Conservation (phyloP, 305 asterid species). For the Andrographis paniculata region DNA sequence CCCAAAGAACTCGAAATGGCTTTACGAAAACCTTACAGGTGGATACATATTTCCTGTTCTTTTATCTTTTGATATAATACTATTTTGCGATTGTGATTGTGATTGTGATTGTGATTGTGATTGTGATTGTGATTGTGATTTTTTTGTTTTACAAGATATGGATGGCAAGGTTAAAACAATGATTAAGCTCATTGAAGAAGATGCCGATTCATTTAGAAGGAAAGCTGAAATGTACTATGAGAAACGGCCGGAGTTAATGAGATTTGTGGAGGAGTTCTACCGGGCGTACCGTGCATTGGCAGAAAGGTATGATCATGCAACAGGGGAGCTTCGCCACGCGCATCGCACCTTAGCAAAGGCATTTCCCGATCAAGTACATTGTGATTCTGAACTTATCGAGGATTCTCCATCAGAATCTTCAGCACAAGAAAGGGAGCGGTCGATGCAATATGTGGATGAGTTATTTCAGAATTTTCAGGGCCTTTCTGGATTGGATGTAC, state of each 20-base stretch:
- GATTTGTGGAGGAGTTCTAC: slow-evolving; percentile 79
- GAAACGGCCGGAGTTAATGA: slow-evolving; percentile 85
- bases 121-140: not conserved
- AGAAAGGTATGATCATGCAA: slow-evolving; percentile 77
- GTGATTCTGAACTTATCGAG: slow-evolving; percentile 41
- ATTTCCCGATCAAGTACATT: slow-evolving; percentile 74
- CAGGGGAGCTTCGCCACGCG: slow-evolving; percentile 90
- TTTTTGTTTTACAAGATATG: slow-evolving; percentile 42
- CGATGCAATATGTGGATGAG: slow-evolving; percentile 25
- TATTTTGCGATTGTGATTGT: slow-evolving; percentile 1
- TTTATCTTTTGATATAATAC: not conserved
- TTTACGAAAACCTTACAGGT: slow-evolving; percentile 88
- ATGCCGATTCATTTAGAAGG: slow-evolving; percentile 87
- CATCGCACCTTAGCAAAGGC: slow-evolving; percentile 72
- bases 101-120: not conserved
- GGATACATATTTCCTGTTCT: slow-evolving; percentile 9
- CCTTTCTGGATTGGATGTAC: slow-evolving; percentile 19
- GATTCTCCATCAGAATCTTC: slow-evolving; percentile 46
- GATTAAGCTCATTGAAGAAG: slow-evolving; percentile 89
- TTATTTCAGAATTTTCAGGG: slow-evolving; percentile 18
- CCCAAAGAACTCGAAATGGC: slow-evolving; percentile 96
- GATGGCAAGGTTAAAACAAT: slow-evolving; percentile 74
- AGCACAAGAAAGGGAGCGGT: slow-evolving; percentile 27
- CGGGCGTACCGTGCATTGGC: slow-evolving; percentile 89
- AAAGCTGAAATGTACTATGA: slow-evolving; percentile 88